These are phyloP conservation scores for Mallotus repandus DNA, from an alignment of 441 rosid species.

Conservation along the genomic window DNA sequence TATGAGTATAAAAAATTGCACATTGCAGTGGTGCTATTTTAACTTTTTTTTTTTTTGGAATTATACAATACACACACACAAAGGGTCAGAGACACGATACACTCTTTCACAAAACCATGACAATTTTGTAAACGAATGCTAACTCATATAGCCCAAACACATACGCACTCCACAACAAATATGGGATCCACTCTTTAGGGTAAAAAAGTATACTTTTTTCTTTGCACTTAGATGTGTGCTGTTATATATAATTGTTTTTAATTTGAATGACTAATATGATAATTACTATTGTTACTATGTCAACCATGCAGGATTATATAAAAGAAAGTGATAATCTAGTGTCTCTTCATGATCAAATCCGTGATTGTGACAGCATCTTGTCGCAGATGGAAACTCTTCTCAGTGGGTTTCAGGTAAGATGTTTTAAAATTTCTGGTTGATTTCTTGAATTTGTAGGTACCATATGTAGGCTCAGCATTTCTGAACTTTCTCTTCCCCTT, in stretches of 20 bases:
- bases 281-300: conserved; percentile 10
- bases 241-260: conserved; percentile 8
- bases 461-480: background rate
- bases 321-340: conserved; percentile 96
- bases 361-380: conserved; percentile 86
- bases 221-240: background rate
- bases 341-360: conserved; percentile 97
- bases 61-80: no score
- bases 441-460: background rate
- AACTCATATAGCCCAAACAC: no score
- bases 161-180: no score
- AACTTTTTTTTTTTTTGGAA: no score
- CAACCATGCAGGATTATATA: conserved; percentile 74
- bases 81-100: no score
- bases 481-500: background rate
- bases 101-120: no score
- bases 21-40: background rate
- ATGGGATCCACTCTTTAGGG: background rate
- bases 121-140: no score
- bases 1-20: background rate
- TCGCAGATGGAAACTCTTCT: conserved; percentile 98
- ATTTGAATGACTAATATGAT: conserved; percentile 5
- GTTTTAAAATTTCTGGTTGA: background rate
- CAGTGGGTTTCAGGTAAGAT: conserved; percentile 89
- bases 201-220: background rate